Evolutionary conservation across 2,329 filamentous ascomycete species (phyloP).

Genomic region (Hymenoscyphus linearis): DNA sequence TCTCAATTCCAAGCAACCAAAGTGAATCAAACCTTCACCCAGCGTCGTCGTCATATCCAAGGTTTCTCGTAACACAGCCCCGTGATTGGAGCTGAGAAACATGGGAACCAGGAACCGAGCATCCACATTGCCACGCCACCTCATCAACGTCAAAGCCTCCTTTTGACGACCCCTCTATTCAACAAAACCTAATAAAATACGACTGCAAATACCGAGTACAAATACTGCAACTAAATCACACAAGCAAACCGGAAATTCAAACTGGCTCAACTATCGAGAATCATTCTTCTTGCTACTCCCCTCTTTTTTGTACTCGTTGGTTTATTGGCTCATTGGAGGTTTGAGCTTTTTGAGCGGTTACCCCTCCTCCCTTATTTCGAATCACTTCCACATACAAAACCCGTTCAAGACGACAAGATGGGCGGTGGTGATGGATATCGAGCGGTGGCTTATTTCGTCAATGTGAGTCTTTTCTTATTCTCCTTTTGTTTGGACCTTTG

Average conservation of each 20-base stretch:
- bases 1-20: neutral
- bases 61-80: slow-evolving; percentile 12
- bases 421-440: slow-evolving; percentile 45
- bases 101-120: neutral
- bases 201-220: no score
- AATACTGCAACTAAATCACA: neutral
- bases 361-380: slow-evolving; percentile 1
- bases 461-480: slow-evolving; percentile 44
- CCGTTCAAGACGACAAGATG: slow-evolving; percentile 22
- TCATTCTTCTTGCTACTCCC: slow-evolving; percentile 15
- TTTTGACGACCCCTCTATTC: neutral
- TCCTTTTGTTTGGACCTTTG: neutral
- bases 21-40: slow-evolving; percentile 1
- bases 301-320: slow-evolving; percentile 18
- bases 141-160: slow-evolving; percentile 13
- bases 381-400: neutral
- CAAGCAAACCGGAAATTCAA: slow-evolving; percentile 9
- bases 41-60: slow-evolving; percentile 11
- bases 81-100: slow-evolving; percentile 15
- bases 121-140: neutral
- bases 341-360: neutral
- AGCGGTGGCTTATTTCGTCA: slow-evolving; percentile 68
- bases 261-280: slow-evolving; percentile 19
- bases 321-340: slow-evolving; percentile 18
- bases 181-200: neutral